Conservation (phyloP, 352 stramenopile genomes). For the Poterioochromonas sp. region DNA sequence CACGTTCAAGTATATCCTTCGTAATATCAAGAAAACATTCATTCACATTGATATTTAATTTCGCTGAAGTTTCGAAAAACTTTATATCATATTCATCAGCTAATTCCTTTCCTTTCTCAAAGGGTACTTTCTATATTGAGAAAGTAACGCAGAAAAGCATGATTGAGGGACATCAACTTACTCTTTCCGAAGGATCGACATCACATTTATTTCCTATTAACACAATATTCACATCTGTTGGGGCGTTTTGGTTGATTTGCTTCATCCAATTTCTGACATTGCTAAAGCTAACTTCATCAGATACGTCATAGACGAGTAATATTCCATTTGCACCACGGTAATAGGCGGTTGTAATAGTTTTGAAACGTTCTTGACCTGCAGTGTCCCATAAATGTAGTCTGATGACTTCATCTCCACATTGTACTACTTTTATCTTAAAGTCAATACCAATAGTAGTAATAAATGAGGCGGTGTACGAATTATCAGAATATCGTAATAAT, state of each 20-base stretch:
- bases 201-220: constrained; percentile 83
- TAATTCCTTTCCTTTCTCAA: constrained; percentile 53
- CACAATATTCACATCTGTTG: constrained; percentile 65
- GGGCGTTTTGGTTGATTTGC: constrained; percentile 32
- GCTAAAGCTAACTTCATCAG: constrained; percentile 76
- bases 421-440: constrained; percentile 81
- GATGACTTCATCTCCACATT: constrained; percentile 73
- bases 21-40: constrained; percentile 46
- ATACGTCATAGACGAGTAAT: constrained; percentile 92
- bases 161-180: neutral
- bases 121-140: constrained; percentile 2
- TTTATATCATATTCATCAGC: constrained; percentile 69
- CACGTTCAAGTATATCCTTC: constrained; percentile 1
- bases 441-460: constrained; percentile 52
- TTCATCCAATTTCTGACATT: constrained; percentile 84
- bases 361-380: constrained; percentile 97
- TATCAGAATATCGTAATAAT: constrained; percentile 70
- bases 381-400: constrained; percentile 96
- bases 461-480: constrained; percentile 73
- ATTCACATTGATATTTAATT: constrained; percentile 73
- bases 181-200: constrained; percentile 66
- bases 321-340: constrained; percentile 97
- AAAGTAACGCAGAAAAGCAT: neutral
- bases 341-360: constrained; percentile 97
- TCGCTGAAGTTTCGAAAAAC: constrained; percentile 75